Conservation (phyloP, 1,139 yeast genomes). For the Geotrichum reessii region DNA sequence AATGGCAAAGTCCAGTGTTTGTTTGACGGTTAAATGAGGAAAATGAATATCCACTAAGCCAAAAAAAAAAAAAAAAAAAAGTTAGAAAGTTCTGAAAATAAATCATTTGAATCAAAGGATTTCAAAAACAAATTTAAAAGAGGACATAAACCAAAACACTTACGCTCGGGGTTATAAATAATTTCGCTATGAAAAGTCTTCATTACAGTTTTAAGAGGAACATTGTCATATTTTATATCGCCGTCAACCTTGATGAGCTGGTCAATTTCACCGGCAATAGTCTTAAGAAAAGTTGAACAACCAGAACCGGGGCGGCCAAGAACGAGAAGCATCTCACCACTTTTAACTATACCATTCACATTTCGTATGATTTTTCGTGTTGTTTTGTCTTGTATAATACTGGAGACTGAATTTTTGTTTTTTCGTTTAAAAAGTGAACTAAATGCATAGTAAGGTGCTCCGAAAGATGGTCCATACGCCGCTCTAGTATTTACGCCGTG, state of each 20-base stretch:
- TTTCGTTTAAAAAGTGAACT: conserved; percentile 30
- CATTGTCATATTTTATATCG: conserved; percentile 49
- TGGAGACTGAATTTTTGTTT: conserved; percentile 28
- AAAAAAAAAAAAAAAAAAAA: neutral
- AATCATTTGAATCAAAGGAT: neutral
- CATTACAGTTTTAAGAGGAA: conserved; percentile 32
- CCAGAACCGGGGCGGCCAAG: conserved; percentile 68
- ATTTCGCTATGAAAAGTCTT: conserved; percentile 44
- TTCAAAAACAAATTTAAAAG: too few relatives aligned
- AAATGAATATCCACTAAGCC: conserved; percentile 47
- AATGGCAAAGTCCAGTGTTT: conserved; percentile 53
- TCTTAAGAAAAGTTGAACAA: conserved; percentile 53
- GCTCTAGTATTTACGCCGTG: conserved; percentile 49
- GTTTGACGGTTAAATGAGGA: conserved; percentile 55
- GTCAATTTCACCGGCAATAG: conserved; percentile 49
- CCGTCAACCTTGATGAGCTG: conserved; percentile 40
- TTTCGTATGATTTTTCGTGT: conserved; percentile 44
- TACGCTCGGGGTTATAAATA: conserved; percentile 49
- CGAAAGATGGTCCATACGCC: conserved; percentile 45
- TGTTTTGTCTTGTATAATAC: conserved; percentile 28
- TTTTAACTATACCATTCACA: conserved; percentile 41
- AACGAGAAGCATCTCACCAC: conserved; percentile 57
- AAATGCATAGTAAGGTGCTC: conserved; percentile 38
- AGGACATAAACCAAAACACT: neutral
- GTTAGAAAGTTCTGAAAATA: neutral